Conservation (phyloP, 1,139 yeast species). For the Lodderomyces parapsilosis region DNA sequence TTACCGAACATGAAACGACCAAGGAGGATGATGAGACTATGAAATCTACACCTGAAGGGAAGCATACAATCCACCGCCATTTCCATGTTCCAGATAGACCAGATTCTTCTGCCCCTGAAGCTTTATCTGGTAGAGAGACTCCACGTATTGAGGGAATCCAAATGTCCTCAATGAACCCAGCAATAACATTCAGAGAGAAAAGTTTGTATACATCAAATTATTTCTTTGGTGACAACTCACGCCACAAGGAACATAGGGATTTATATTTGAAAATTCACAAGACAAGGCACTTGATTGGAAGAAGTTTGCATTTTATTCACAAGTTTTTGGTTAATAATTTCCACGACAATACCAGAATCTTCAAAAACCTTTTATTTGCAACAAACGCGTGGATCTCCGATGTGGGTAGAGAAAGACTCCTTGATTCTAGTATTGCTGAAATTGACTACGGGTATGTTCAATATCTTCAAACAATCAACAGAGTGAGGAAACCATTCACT, state of each 20-base stretch:
- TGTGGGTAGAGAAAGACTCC: conserved; percentile 71
- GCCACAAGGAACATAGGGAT: conserved; percentile 47
- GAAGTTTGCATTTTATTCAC: conserved; percentile 60
- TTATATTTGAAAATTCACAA: conserved; percentile 62
- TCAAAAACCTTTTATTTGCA: conserved; percentile 64
- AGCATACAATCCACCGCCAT: conserved; percentile 1
- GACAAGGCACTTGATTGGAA: conserved; percentile 63
- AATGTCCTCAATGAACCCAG: conserved; percentile 43
- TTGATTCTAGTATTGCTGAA: conserved; percentile 51
- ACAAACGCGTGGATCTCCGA: conserved; percentile 82
- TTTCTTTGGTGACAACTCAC: conserved; percentile 52
- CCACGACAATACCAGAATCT: conserved; percentile 68
- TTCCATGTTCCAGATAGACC: conserved; percentile 11
- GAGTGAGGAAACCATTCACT: conserved; percentile 69
- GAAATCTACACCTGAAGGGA: neutral
- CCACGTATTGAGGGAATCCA: conserved; percentile 47
- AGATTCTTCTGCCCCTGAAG: conserved; percentile 17
- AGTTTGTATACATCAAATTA: conserved; percentile 60
- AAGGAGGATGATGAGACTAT: conserved; percentile 27
- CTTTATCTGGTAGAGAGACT: conserved; percentile 36
- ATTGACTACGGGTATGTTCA: conserved; percentile 36
- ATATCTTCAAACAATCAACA: conserved; percentile 40
- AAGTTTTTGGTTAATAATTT: conserved; percentile 48
- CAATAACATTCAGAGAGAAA: conserved; percentile 57
- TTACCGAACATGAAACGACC: conserved; percentile 4